A percentile compares a stretch with the other conserved stretches of the same genome.
phyloP scores from a whole-genome alignment of 139 green algal species.

The Chlamydomonas eustigma region DNA sequence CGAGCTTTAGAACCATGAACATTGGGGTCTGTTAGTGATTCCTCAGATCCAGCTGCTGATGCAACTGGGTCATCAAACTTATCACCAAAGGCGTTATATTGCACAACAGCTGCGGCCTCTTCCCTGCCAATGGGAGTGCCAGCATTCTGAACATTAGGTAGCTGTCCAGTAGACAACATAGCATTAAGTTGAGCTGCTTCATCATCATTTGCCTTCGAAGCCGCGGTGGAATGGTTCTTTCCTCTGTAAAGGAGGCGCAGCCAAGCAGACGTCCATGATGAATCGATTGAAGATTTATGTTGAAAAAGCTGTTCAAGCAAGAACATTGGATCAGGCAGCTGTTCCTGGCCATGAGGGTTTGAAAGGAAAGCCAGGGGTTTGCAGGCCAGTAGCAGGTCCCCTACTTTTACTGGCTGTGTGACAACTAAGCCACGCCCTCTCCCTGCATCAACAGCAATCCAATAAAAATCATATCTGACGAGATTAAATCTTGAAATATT shows the following conservation, averaged over 20 bases:
- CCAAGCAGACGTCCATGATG: neutral
- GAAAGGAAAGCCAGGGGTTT: neutral
- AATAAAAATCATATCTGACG: too few species aligned
- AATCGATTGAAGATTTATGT: neutral
- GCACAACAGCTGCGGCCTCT: conserved; percentile 16
- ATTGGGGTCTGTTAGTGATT: neutral
- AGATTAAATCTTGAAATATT: too few species aligned
- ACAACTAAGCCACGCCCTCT: neutral
- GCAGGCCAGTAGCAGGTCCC: neutral
- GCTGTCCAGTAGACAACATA: neutral
- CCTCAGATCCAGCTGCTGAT: neutral
- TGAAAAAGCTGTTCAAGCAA: neutral
- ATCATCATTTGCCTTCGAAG: neutral
- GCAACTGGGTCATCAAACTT: conserved; percentile 36
- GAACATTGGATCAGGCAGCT: neutral
- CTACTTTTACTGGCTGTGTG: neutral
- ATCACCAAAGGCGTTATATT: conserved; percentile 44
- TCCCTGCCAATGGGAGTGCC: neutral
- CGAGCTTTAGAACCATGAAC: neutral
- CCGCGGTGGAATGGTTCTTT: neutral
- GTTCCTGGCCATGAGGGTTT: neutral
- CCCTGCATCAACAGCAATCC: too few species aligned
- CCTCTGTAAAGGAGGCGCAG: neutral
- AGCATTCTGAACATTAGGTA: neutral
- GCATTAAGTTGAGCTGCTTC: neutral